Percentiles rank a stretch among this genome's conserved stretches.
These are phyloP conservation scores for Phycomyces blakesleeanus DNA, from an alignment of 192 early-diverging fungal species.

Conservation along the genomic window DNA sequence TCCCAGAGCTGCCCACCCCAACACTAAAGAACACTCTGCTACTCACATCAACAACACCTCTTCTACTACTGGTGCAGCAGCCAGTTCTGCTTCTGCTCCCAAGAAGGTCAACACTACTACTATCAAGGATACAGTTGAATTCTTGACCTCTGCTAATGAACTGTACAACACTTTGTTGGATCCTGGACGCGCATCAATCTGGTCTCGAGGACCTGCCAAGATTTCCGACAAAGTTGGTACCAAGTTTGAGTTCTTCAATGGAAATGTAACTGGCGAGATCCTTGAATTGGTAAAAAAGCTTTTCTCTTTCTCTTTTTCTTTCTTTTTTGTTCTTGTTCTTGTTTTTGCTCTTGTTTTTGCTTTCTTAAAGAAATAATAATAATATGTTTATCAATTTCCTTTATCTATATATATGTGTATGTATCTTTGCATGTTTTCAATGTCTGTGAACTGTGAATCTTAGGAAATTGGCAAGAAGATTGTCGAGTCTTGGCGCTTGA, in stretches of 20 bases:
- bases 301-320: too few species aligned
- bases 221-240: conserved; percentile 41
- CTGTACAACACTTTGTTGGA: conserved; percentile 79
- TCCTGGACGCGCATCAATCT: conserved; percentile 64
- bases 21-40: conserved; percentile 13
- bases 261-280: conserved; percentile 82
- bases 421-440: not conserved
- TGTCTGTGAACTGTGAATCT: not conserved
- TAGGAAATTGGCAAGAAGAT: conserved; percentile 67
- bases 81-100: conserved; percentile 15
- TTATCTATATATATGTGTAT: not conserved
- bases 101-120: conserved; percentile 58
- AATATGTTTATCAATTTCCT: too few species aligned
- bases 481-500: conserved; percentile 82
- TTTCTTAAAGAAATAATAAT: too few species aligned
- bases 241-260: conserved; percentile 78
- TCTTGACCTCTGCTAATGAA: conserved; percentile 78
- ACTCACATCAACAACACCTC: conserved; percentile 5
- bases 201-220: conserved; percentile 70
- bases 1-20: conserved; percentile 28
- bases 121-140: conserved; percentile 75
- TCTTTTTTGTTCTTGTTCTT: too few species aligned
- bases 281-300: conserved; percentile 69
- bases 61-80: not conserved
- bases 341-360: too few species aligned